Evolutionary conservation across 768 basidiomycete species (phyloP).

Genomic region (Tylopilus sp.): DNA sequence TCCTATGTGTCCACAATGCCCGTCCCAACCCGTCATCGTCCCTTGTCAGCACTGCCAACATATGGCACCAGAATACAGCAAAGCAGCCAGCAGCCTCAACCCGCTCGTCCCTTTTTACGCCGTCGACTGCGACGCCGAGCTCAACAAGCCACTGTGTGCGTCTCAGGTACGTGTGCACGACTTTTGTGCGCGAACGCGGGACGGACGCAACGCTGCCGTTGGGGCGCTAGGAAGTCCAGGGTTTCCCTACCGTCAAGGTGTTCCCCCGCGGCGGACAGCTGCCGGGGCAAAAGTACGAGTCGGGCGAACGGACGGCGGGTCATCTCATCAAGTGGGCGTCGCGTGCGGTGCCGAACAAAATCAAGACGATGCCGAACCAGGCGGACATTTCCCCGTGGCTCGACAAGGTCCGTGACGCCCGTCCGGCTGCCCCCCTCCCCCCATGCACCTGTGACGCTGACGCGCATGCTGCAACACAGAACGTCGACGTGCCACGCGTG

Average conservation of each 20-base stretch:
- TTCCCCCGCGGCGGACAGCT: constrained; percentile 74
- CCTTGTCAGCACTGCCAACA: constrained; percentile 65
- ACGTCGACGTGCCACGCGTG: constrained; percentile 47
- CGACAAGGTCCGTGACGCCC: constrained; percentile 51
- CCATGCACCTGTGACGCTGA: background rate
- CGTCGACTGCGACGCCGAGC: constrained; percentile 84
- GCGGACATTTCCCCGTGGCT: constrained; percentile 67
- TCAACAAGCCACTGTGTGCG: constrained; percentile 79
- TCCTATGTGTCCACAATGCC: background rate
- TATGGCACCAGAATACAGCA: constrained; percentile 81
- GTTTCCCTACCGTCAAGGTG: constrained; percentile 92
- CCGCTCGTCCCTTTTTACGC: constrained; percentile 88
- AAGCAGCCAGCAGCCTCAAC: constrained; percentile 72
- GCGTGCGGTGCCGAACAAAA: constrained; percentile 67
- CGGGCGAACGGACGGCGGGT: constrained; percentile 64
- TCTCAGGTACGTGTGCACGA: constrained; percentile 52
- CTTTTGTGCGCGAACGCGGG: background rate
- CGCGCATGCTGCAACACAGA: constrained; percentile 28
- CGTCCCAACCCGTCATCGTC: background rate
- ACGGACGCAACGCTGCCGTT: background rate
- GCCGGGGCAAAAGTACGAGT: constrained; percentile 62
- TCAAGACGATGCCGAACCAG: constrained; percentile 54
- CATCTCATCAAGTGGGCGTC: constrained; percentile 76
- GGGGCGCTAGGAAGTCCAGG: constrained; percentile 66
- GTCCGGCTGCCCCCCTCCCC: too few relatives aligned